Conservation (phyloP, 495 filamentous ascomycete genomes). For the Tirmania nivea region DNA sequence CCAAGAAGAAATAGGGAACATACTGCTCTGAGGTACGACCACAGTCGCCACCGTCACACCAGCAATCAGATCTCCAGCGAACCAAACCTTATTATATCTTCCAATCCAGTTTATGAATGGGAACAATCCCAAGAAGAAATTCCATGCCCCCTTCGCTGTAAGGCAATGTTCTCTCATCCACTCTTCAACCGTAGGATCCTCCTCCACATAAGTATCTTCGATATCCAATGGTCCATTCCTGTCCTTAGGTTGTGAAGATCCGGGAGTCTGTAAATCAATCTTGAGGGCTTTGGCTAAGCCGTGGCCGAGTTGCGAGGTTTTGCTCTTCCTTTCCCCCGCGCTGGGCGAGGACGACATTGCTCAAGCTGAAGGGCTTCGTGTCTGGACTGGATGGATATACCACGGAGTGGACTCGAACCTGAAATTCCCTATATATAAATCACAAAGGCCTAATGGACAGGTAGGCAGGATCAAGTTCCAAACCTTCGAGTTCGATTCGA, state of each 20-base stretch:
- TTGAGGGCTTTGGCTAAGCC: conserved; percentile 57
- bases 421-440: no score
- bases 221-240: conserved; percentile 37
- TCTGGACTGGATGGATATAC: no score
- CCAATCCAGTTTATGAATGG: conserved; percentile 76
- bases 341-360: no score
- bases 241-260: conserved; percentile 18
- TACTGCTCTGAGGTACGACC: conserved; percentile 75
- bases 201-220: conserved; percentile 62
- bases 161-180: conserved; percentile 47
- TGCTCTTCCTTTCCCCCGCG: background rate
- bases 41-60: conserved; percentile 91
- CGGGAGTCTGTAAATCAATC: conserved; percentile 49
- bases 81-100: conserved; percentile 75
- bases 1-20: background rate
- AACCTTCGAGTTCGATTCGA: no score
- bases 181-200: conserved; percentile 51
- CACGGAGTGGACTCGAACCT: no score
- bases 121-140: conserved; percentile 51
- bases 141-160: conserved; percentile 26
- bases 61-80: conserved; percentile 71
- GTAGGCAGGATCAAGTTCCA: no score
- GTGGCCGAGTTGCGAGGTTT: conserved; percentile 39
- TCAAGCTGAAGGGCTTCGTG: no score
- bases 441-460: no score